These are phyloP conservation scores for Starmera quercuum DNA, from an alignment of 805 yeast species.

Conservation along the genomic window DNA sequence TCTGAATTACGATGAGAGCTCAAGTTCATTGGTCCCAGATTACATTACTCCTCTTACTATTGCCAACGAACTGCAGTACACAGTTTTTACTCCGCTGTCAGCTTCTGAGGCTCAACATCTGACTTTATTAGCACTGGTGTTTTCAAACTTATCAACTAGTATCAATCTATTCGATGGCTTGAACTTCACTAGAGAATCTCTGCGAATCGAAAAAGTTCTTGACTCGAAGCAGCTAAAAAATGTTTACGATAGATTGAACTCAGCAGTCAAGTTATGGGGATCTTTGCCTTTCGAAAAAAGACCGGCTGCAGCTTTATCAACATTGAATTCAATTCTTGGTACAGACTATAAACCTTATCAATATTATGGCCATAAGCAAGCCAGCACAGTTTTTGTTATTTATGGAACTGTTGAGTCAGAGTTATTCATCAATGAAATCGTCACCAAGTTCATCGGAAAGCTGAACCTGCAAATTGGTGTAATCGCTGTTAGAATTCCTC, in stretches of 20 bases:
- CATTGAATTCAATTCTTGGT: constrained; percentile 48
- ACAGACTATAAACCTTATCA: constrained; percentile 55
- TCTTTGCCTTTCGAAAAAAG: constrained; percentile 26
- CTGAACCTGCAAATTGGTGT: constrained; percentile 45
- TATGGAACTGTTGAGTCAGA: constrained; percentile 67
- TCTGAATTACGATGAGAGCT: constrained; percentile 52
- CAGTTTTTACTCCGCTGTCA: constrained; percentile 62
- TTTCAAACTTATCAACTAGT: constrained; percentile 49
- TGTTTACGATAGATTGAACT: constrained; percentile 30
- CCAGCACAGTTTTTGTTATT: constrained; percentile 74
- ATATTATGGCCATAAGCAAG: constrained; percentile 53
- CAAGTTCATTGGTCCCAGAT: constrained; percentile 52
- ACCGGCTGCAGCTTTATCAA: constrained; percentile 36
- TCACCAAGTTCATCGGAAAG: constrained; percentile 22
- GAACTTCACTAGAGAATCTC: constrained; percentile 40
- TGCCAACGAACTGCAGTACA: constrained; percentile 56
- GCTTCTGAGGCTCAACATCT: constrained; percentile 60
- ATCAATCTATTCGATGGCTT: constrained; percentile 79
- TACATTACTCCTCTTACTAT: constrained; percentile 51
- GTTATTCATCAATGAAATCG: constrained; percentile 41
- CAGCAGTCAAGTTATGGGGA: constrained; percentile 18
- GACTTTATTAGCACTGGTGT: constrained; percentile 54
- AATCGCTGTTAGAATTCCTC: constrained; percentile 65
- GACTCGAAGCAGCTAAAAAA: constrained; percentile 34
- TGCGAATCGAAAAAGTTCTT: constrained; percentile 34